Percentiles rank a stretch among this genome's conserved stretches.
phyloP scores from a whole-genome alignment of 2,329 filamentous ascomycete genomes.

The Colletotrichum simmondsii region DNA sequence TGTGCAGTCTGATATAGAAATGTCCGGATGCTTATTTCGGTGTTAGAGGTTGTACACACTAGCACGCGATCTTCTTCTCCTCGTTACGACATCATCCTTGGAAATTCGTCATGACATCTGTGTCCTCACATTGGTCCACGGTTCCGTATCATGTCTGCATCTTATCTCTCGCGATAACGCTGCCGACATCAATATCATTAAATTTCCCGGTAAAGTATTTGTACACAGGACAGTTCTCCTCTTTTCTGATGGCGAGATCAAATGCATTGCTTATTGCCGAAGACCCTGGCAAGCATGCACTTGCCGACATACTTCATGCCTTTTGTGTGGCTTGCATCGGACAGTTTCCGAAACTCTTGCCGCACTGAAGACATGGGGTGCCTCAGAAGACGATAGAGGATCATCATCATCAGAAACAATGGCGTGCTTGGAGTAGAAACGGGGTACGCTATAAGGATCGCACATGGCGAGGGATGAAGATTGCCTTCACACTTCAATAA shows the following conservation, averaged over 20 bases:
- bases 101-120: neutral
- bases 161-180: neutral
- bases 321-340: neutral
- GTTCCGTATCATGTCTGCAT: neutral
- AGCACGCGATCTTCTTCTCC: neutral
- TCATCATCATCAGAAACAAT: neutral
- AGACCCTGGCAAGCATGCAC: neutral
- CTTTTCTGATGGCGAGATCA: neutral
- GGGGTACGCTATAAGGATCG: neutral
- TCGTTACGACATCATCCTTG: neutral
- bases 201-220: fast-evolving
- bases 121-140: neutral
- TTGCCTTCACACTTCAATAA: fast-evolving
- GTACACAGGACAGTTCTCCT: fast-evolving
- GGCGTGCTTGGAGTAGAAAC: neutral
- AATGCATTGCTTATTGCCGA: neutral
- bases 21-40: neutral
- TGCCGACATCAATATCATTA: neutral
- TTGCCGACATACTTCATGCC: neutral
- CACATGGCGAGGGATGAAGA: neutral
- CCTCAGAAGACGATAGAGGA: neutral
- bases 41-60: neutral
- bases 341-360: neutral
- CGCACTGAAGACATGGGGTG: neutral
- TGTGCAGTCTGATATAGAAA: neutral